phyloP scores from a whole-genome alignment of 2,329 filamentous ascomycete genomes.

The Aureobasidium sp. region DNA sequence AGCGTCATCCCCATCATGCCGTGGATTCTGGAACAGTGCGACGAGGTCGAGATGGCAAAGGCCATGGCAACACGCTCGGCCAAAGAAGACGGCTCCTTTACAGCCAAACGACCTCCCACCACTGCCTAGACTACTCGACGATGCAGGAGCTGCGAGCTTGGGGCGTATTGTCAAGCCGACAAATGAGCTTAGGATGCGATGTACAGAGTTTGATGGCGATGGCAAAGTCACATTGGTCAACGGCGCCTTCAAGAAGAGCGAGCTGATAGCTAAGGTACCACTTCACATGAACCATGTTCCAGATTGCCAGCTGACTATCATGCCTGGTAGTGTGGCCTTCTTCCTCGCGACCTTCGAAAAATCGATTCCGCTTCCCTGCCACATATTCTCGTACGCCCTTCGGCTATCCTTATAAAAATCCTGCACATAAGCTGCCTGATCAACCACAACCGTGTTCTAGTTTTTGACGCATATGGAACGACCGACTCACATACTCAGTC shows the following conservation, averaged over 20 bases:
- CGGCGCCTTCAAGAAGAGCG: constrained; percentile 94
- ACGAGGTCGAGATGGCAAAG: background rate
- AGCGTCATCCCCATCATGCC: background rate
- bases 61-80: constrained; percentile 3
- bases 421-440: constrained; percentile 95
- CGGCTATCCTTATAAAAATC: constrained; percentile 88
- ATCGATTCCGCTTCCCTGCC: constrained; percentile 95
- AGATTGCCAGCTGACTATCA: background rate
- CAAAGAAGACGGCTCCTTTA: background rate
- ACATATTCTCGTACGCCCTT: constrained; percentile 87
- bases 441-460: constrained; percentile 84
- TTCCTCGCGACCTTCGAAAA: constrained; percentile 91
- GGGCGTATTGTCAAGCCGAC: constrained; percentile 65
- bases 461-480: constrained; percentile 94
- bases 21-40: constrained; percentile 1
- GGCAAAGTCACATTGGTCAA: constrained; percentile 89
- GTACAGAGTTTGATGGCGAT: constrained; percentile 89
- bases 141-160: constrained; percentile 44
- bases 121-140: constrained; percentile 45
- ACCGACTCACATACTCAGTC: constrained; percentile 93
- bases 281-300: background rate
- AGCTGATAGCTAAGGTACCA: constrained; percentile 82
- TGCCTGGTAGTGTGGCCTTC: constrained; percentile 63
- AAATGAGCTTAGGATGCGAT: constrained; percentile 77
- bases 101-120: constrained; percentile 36